Conservation (phyloP, 768 basidiomycete genomes). For the Naganishia antarctica region DNA sequence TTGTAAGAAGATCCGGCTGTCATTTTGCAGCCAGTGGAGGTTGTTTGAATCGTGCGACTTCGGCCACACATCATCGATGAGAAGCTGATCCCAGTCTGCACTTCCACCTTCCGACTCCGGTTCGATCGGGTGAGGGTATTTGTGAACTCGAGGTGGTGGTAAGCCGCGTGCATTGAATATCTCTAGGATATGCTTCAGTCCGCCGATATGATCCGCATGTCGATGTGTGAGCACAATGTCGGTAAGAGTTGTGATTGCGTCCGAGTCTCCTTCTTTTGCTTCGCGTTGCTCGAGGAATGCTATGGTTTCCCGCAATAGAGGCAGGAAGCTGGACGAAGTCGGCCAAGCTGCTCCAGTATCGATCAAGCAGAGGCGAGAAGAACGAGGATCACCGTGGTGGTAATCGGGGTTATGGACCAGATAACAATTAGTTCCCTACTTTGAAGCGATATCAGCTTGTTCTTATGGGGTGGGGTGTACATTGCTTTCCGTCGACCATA, state of each 20-base stretch:
- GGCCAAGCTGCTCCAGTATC: conserved; percentile 19
- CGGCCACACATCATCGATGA: background rate
- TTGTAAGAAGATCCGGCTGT: background rate
- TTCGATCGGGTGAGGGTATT: background rate
- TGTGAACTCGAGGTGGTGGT: conserved; percentile 12
- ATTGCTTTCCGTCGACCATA: background rate
- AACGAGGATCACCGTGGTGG: background rate
- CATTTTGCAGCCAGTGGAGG: conserved; percentile 16
- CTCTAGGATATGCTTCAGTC: conserved; percentile 4
- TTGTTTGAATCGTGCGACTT: too few relatives aligned
- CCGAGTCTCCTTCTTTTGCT: background rate
- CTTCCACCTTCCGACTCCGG: background rate
- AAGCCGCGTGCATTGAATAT: background rate
- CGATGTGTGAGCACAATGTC: conserved; percentile 26
- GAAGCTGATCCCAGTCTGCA: conserved; percentile 2
- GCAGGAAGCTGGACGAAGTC: conserved; percentile 9
- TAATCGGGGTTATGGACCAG: conserved; percentile 1
- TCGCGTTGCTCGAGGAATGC: background rate
- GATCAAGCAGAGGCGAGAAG: conserved; percentile 14
- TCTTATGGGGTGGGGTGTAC: too few relatives aligned
- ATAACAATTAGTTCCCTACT: conserved; percentile 26
- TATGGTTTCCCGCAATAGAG: conserved; percentile 2
- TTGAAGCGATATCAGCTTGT: background rate
- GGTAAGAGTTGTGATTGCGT: background rate
- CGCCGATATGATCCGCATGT: conserved; percentile 26